Evolutionary conservation across 768 basidiomycete genomes (phyloP).

Genomic region (Mycena pura): DNA sequence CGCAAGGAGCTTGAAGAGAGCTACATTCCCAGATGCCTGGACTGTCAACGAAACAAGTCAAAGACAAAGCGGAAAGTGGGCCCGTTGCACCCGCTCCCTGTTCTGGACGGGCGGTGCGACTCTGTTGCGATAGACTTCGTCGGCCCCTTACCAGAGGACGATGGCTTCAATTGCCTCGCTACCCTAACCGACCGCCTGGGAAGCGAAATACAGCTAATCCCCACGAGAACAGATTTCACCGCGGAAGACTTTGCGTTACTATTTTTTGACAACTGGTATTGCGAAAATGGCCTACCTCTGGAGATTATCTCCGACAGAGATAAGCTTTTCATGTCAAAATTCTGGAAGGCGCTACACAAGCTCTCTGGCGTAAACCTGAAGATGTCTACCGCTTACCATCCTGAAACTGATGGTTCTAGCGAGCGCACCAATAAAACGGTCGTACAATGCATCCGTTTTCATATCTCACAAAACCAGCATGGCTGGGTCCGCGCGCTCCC

Average conservation of each 20-base stretch:
- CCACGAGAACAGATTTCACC: constrained; percentile 1
- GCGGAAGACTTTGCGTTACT: constrained; percentile 20
- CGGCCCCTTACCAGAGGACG: constrained; percentile 15
- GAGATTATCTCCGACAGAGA: constrained; percentile 38
- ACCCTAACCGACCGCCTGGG: constrained; percentile 8
- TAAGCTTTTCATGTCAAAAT: constrained; percentile 36
- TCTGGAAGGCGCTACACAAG: constrained; percentile 35
- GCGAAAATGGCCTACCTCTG: constrained; percentile 34
- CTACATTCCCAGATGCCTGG: constrained; percentile 33
- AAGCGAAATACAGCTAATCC: constrained; percentile 14
- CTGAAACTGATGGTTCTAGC: constrained; percentile 41
- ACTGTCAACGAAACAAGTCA: constrained; percentile 42
- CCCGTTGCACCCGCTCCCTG: constrained; percentile 30
- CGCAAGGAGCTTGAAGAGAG: constrained; percentile 5
- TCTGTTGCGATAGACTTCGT: constrained; percentile 18
- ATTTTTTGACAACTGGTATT: constrained; percentile 32
- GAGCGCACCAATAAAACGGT: constrained; percentile 41
- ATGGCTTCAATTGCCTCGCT: no score
- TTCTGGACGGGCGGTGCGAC: constrained; percentile 21
- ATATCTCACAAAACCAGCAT: constrained; percentile 37
- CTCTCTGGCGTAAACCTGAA: no score
- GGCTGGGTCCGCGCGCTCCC: constrained; percentile 38
- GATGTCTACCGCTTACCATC: constrained; percentile 38
- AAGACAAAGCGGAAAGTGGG: constrained; percentile 21
- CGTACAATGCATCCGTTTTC: constrained; percentile 33